Conservation (phyloP, 75 land plant species). For the Sequoia sempervirens region DNA sequence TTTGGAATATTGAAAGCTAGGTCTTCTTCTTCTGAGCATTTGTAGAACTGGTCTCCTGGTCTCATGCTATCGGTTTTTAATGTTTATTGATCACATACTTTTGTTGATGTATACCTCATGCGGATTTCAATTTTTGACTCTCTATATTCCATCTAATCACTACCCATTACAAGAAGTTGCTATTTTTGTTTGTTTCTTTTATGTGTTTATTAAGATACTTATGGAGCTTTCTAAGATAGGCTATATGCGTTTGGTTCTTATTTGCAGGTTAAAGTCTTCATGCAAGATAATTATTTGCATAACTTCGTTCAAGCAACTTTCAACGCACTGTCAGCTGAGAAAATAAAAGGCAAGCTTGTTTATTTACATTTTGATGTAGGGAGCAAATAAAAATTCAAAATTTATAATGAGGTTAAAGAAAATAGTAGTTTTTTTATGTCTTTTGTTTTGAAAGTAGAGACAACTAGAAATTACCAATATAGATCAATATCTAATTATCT, state of each 20-base stretch:
- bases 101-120: not conserved
- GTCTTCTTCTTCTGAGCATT: slow-evolving; percentile 2
- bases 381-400: not conserved
- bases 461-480: not conserved
- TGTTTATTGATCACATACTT: not conserved
- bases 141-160: not conserved
- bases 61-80: not conserved
- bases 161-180: not conserved
- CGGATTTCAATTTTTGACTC: slow-evolving; percentile 5
- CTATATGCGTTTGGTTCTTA: not conserved
- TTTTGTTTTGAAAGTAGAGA: not conserved
- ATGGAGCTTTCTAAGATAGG: not conserved
- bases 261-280: slow-evolving; percentile 86
- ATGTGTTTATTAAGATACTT: not conserved
- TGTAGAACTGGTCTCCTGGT: not conserved
- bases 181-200: not conserved
- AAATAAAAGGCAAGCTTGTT: slow-evolving; percentile 66
- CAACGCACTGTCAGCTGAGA: slow-evolving; percentile 70
- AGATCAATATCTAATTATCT: not conserved
- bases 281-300: slow-evolving; percentile 76
- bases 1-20: not conserved
- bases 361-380: not conserved
- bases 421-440: not conserved
- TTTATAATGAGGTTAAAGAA: slow-evolving; percentile 4
- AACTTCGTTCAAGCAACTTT: slow-evolving; percentile 98